These are phyloP conservation scores for Moesziomyces sp. DNA, from an alignment of 1,284 basidiomycete genomes.

Conservation along the genomic window DNA sequence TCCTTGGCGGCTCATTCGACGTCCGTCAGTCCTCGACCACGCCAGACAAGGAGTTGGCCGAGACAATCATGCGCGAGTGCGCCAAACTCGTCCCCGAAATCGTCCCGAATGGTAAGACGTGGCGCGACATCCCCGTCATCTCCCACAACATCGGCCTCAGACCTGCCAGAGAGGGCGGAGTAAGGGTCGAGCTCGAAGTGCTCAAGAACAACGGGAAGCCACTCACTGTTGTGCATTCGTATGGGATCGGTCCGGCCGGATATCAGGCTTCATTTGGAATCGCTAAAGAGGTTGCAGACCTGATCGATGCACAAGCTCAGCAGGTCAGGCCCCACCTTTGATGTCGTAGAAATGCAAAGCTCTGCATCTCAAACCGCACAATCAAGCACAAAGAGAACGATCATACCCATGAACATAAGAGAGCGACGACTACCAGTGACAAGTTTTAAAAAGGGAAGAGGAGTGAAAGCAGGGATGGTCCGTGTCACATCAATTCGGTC, in stretches of 20 bases:
- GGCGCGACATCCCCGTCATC: constrained; percentile 46
- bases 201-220: neutral
- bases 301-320: constrained; percentile 28
- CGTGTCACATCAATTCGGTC: neutral
- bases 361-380: too few relatives aligned
- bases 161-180: constrained; percentile 53
- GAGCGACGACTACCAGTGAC: neutral
- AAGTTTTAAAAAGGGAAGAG: neutral
- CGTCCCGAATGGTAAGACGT: constrained; percentile 43
- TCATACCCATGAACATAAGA: too few relatives aligned
- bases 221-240: constrained; percentile 51
- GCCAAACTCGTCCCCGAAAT: constrained; percentile 48
- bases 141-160: constrained; percentile 54
- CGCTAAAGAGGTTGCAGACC: constrained; percentile 54
- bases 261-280: constrained; percentile 64
- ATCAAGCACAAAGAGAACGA: too few relatives aligned
- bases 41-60: constrained; percentile 70
- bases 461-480: constrained; percentile 6
- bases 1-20: constrained; percentile 75
- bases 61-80: constrained; percentile 71
- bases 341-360: neutral
- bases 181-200: constrained; percentile 45
- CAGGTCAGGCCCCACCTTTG: neutral
- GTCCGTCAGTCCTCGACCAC: constrained; percentile 22
- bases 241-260: constrained; percentile 62